A percentile compares a stretch with the other conserved stretches of the same genome.
Evolutionary conservation across 2,329 filamentous ascomycete genomes (phyloP).

Genomic region (Diaporthe citriasiana): DNA sequence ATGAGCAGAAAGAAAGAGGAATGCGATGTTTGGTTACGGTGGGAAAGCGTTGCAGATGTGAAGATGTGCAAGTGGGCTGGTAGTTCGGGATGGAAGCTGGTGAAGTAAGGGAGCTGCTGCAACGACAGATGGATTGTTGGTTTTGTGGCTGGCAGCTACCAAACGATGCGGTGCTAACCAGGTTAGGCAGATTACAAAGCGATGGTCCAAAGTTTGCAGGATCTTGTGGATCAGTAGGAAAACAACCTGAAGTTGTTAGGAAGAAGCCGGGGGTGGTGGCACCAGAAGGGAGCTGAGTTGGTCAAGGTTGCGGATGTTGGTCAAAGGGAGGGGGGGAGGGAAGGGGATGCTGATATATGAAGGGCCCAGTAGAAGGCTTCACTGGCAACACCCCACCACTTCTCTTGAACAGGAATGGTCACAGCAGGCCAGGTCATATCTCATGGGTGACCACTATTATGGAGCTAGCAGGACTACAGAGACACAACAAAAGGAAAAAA

Average conservation of each 20-base stretch:
- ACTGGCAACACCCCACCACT: conserved; percentile 1
- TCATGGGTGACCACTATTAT: conserved; percentile 13
- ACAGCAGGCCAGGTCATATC: conserved; percentile 13
- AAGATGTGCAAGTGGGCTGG: conserved; percentile 11
- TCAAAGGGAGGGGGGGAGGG: conserved; percentile 11
- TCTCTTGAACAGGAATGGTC: not conserved
- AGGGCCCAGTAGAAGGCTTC: conserved; percentile 11
- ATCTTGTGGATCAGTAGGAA: not conserved
- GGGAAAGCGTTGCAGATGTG: not conserved
- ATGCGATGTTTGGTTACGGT: not conserved
- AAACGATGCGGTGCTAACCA: conserved; percentile 32
- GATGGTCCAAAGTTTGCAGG: conserved; percentile 28
- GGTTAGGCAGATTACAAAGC: conserved; percentile 39
- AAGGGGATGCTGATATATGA: conserved; percentile 38
- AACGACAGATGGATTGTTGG: not conserved
- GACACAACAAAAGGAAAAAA: conserved; percentile 26
- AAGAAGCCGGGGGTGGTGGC: not conserved
- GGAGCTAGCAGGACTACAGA: conserved; percentile 29
- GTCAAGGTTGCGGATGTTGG: conserved; percentile 20
- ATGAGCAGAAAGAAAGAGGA: conserved; percentile 1
- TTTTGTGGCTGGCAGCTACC: conserved; percentile 30
- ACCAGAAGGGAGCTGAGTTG: conserved; percentile 23
- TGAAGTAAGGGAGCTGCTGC: conserved; percentile 7
- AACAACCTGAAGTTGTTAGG: conserved; percentile 13
- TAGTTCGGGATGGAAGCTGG: conserved; percentile 14